Conservation (phyloP, 352 stramenopile species). For the Pythium myriotylum region DNA sequence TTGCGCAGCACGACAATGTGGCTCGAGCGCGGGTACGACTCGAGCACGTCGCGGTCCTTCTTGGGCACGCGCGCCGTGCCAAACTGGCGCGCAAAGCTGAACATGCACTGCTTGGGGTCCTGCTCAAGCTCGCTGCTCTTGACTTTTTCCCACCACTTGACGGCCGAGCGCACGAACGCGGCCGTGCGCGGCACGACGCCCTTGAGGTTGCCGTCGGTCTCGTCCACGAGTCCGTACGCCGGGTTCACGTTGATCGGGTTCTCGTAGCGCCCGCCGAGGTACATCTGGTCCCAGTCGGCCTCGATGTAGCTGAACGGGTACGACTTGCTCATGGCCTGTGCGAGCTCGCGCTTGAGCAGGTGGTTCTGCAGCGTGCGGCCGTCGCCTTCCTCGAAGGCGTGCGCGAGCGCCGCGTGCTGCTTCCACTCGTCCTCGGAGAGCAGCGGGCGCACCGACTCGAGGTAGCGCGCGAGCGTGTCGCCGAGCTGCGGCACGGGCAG, state of each 20-base stretch:
- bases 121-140: constrained; percentile 87
- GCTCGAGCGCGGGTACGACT: constrained; percentile 67
- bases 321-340: constrained; percentile 72
- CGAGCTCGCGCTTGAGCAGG: constrained; percentile 56
- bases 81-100: constrained; percentile 85
- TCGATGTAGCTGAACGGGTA: constrained; percentile 95
- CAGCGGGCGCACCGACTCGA: constrained; percentile 56
- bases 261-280: constrained; percentile 88
- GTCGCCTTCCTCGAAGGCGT: constrained; percentile 44
- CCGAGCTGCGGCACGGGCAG: constrained; percentile 79
- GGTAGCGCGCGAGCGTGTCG: constrained; percentile 77
- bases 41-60: constrained; percentile 70
- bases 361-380: constrained; percentile 39
- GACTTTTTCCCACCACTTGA: constrained; percentile 90
- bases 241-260: constrained; percentile 92
- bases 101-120: constrained; percentile 91
- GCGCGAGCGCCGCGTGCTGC: constrained; percentile 48
- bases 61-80: constrained; percentile 84
- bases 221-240: constrained; percentile 82
- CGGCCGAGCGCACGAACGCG: constrained; percentile 77
- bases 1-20: constrained; percentile 91
- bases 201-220: constrained; percentile 75
- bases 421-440: constrained; percentile 48
- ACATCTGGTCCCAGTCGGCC: constrained; percentile 91
- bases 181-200: constrained; percentile 71